Conservation (phyloP, 140 eudicot species). For the Oenanthe javanica region DNA sequence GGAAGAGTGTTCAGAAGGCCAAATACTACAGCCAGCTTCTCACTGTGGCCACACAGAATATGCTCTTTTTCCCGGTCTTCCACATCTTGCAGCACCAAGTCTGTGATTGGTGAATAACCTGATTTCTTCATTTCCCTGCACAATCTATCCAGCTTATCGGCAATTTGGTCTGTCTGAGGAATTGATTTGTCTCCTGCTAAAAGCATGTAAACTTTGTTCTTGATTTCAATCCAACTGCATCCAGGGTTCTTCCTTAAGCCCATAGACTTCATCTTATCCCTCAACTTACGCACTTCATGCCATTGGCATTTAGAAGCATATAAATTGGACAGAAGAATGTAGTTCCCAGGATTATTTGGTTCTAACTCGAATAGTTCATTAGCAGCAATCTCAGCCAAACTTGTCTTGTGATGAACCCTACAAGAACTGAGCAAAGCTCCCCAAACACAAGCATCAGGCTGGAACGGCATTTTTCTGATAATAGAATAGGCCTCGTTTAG, state of each 20-base stretch:
- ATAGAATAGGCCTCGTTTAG: slow-evolving; percentile 70
- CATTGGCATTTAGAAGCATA: slow-evolving; percentile 78
- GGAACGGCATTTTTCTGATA: slow-evolving; percentile 65
- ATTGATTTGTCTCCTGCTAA: slow-evolving; percentile 74
- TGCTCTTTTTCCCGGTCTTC: slow-evolving; percentile 96
- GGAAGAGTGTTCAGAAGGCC: slow-evolving; percentile 69
- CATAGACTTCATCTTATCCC: slow-evolving; percentile 64
- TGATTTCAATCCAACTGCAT: slow-evolving; percentile 93
- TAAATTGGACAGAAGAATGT: slow-evolving; percentile 67
- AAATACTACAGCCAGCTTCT: slow-evolving; percentile 82
- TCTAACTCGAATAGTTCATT: slow-evolving; percentile 57
- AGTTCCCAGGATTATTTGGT: slow-evolving; percentile 84
- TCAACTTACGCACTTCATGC: slow-evolving; percentile 54
- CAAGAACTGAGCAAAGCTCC: slow-evolving; percentile 95
- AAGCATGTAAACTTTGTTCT: slow-evolving; percentile 81
- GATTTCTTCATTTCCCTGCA: slow-evolving; percentile 62
- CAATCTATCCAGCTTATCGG: slow-evolving; percentile 43
- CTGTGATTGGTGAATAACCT: slow-evolving; percentile 51
- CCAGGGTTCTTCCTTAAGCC: slow-evolving; percentile 96
- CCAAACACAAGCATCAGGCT: slow-evolving; percentile 97
- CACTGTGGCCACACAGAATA: slow-evolving; percentile 89
- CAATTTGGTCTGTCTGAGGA: slow-evolving; percentile 64
- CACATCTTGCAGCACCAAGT: slow-evolving; percentile 87
- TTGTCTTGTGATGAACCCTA: slow-evolving; percentile 52
- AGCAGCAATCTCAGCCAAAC: slow-evolving; percentile 76